Evolutionary conservation across 768 basidiomycete genomes (phyloP), one percentile per base, ranked within the genome.

Genomic region (Pisolithus microcarpus): DNA sequence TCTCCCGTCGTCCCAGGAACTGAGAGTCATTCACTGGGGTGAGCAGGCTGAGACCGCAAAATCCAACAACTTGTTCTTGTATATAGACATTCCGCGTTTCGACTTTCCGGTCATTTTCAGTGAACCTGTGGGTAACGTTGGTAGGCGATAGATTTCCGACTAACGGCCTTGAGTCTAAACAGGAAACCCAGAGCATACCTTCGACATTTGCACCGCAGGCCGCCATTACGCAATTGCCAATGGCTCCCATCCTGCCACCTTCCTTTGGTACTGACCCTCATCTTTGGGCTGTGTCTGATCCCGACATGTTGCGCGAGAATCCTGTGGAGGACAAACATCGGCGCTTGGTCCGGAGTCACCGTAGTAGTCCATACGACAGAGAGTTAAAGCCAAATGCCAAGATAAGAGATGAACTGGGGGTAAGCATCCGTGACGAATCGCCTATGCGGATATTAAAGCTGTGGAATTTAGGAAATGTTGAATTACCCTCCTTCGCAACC

Each of bases 321-420:
- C 94, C 94, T 0, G 93, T 98, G 0, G 96, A 99, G 61, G 91
- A 94, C 62, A 99, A 99, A 62, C 93, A 98, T 62, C 80, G 96
- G 30, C 80, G 93, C 2, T 76, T 98, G 3, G 89, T 97, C 53
- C 85, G 96, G 43, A 95, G 93, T 65, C 94, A 98, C 59, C 75
- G 96, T 43, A 92, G 91, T 47, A 93, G 95, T 43, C 91, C 94
- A 0, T 86, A 96, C 47, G 95, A 98, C 61, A 73, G 92, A 48
- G 96, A 98, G 62, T 74, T 99, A 49, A 99, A 99, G 59, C 96
- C 96, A 0, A 95, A 97, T 61, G 92, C 95, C 2, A 91, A 91
- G 65, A 88, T 94, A 55, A 75, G 96, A 52, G 95, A 99, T 65
- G 89, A 93, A 45, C 79, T 99, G 5, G 87, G 82, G 39, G 94